Base-by-base conservation (phyloP, 331 rosid genomes). In the Quercus tomentella region DNA sequence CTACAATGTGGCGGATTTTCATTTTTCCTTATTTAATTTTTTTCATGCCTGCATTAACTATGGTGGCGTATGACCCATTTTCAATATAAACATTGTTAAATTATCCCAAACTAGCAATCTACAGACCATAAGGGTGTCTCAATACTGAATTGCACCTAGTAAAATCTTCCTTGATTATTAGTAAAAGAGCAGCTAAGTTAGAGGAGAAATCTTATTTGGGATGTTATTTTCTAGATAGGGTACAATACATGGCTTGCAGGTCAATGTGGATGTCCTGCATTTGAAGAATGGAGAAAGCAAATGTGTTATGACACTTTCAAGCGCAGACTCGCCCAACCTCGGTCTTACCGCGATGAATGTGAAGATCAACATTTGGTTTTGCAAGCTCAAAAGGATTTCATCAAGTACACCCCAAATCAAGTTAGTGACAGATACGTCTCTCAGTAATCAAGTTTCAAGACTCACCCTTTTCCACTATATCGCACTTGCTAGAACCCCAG, bases 311-410 rank as follows among this genome's bases (percentile, higher is more conserved):
- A 79, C 12, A 8, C 70, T 25, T 63, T 84, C 20, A 78, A 76
- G 82, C 83, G 73, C 77, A 86, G 1, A 84, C 25, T 1, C 10
- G 43, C 21, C 16, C 80, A 76, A 56, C 91, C 91, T 1, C 79
- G 70, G 78, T 75, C 90, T 15, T 94, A 88, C 82, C 87, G 96
- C 1, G 94, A 92, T 31, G 89, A 87, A 69, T 90, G 94, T 92
- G 91, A 86, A 0, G 90, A 89, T 23, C 85, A 87, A 49, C 90
- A 89, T 71, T 74, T 85, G 74, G 77, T 88, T 56, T 63, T n/a
- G 73, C 82, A 81, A 85, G 94, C 94, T 37, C 77, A 89, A 1
- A 79, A 76, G 69, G 93, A 89, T 60, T 92, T 87, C 65, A 56
- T 62, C 16, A 79, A 81, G 56, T 78, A 41, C 54, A 45, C 54